Evolutionary conservation across 2,329 filamentous ascomycete species (phyloP).

Genomic region (Aspergillus awamori): DNA sequence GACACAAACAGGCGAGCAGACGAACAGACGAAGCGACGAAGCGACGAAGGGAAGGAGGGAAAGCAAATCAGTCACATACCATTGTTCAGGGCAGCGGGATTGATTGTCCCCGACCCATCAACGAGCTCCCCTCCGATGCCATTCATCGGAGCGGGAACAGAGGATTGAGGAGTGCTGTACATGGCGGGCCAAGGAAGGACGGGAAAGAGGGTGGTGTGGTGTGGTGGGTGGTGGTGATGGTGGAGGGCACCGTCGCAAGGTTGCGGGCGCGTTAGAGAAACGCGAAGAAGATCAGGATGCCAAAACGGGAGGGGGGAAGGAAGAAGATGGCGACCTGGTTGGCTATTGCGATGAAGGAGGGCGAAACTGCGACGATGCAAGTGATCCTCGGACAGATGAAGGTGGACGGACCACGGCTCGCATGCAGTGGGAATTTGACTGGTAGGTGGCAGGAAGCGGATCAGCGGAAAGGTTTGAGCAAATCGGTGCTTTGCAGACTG

Average conservation of each 20-base stretch:
- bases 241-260: slow-evolving; percentile 34
- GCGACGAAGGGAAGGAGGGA: slow-evolving; percentile 1
- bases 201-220: slow-evolving; percentile 5
- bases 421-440: slow-evolving; percentile 36
- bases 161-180: slow-evolving; percentile 51
- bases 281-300: slow-evolving; percentile 28
- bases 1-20: background rate
- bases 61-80: slow-evolving; percentile 55
- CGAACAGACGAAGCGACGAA: background rate
- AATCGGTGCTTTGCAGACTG: slow-evolving; percentile 29
- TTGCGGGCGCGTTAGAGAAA: slow-evolving; percentile 36
- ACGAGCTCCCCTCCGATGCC: slow-evolving; percentile 56
- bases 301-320: slow-evolving; percentile 15
- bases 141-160: slow-evolving; percentile 69
- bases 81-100: slow-evolving; percentile 81
- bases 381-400: slow-evolving; percentile 26
- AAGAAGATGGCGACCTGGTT: slow-evolving; percentile 19
- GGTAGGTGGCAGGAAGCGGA: slow-evolving; percentile 36
- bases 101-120: slow-evolving; percentile 85
- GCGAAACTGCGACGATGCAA: slow-evolving; percentile 26
- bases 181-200: slow-evolving; percentile 42
- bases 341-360: slow-evolving; percentile 22
- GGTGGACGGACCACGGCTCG: slow-evolving; percentile 27
- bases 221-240: slow-evolving; percentile 22
- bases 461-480: slow-evolving; percentile 33